These are phyloP conservation scores for Cucurbita moschata DNA, from an alignment of 306 rosid genomes.

Conservation along the genomic window DNA sequence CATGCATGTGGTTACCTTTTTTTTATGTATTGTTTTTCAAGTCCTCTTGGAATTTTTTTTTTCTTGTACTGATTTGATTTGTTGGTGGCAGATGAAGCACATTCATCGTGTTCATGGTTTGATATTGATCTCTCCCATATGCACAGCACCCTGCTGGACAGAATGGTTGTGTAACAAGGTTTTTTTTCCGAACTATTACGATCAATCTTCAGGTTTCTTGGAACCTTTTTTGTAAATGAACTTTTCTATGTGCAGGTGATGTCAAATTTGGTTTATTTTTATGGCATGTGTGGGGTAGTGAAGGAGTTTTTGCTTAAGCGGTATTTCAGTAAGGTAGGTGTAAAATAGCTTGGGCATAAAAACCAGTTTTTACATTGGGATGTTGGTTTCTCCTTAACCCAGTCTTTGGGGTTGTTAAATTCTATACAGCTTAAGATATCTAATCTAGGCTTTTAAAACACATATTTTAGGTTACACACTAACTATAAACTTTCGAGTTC, in stretches of 20 bases:
- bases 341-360: background rate
- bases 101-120: slow-evolving; percentile 72
- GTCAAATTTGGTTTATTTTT: slow-evolving; percentile 71
- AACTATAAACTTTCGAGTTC: background rate
- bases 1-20: background rate
- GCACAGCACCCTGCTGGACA: slow-evolving; percentile 80
- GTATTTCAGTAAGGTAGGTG: slow-evolving; percentile 80
- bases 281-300: slow-evolving; percentile 88
- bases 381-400: too few species aligned
- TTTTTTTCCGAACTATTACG: slow-evolving; percentile 10
- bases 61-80: slow-evolving; percentile 1
- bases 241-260: slow-evolving; percentile 43
- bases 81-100: slow-evolving; percentile 67
- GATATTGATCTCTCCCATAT: slow-evolving; percentile 84
- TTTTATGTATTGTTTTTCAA: background rate
- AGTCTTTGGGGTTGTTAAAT: background rate
- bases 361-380: background rate
- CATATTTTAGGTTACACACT: background rate
- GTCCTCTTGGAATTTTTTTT: background rate
- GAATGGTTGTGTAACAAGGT: slow-evolving; percentile 97
- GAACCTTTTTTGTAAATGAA: slow-evolving; percentile 2
- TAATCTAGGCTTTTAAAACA: background rate
- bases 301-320: slow-evolving; percentile 79
- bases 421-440: background rate
- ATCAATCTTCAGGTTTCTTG: slow-evolving; percentile 1